Evolutionary conservation across 202 grass and related monocot species (phyloP).

Genomic region (Saccharum hybrid): DNA sequence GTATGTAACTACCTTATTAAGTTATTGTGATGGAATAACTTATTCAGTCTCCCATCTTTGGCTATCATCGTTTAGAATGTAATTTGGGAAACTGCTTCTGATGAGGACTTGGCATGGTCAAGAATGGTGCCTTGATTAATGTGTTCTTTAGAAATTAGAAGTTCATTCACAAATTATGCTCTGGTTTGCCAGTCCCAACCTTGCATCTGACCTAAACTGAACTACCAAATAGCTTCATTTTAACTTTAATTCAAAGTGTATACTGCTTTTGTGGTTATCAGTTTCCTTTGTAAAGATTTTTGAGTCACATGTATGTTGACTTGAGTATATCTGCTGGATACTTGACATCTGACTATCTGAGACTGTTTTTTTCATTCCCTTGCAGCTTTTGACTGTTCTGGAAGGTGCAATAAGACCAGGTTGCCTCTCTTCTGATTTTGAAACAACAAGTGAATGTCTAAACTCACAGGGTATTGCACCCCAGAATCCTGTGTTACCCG

Average conservation of each 20-base stretch:
- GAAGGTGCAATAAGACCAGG: conserved; percentile 77
- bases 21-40: conserved; percentile 9
- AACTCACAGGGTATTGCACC: conserved; percentile 45
- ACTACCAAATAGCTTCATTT: conserved; percentile 6
- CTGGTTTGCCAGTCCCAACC: conserved; percentile 10
- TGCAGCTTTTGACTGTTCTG: conserved; percentile 82
- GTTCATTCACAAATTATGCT: neutral
- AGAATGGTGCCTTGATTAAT: conserved; percentile 38
- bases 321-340: conserved; percentile 26
- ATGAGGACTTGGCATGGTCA: conserved; percentile 29
- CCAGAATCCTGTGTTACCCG: conserved; percentile 39
- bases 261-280: conserved; percentile 5
- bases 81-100: conserved; percentile 25
- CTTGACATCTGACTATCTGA: neutral
- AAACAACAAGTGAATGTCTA: conserved; percentile 76
- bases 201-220: conserved; percentile 30
- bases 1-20: conserved; percentile 4
- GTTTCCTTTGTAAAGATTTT: conserved; percentile 21
- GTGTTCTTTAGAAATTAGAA: conserved; percentile 18
- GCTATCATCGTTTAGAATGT: conserved; percentile 19
- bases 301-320: conserved; percentile 26
- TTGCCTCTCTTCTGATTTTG: conserved; percentile 75
- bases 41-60: neutral
- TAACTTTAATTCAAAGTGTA: conserved; percentile 12
- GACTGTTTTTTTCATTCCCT: conserved; percentile 30